Conservation (phyloP, 257 asterid species). For the Haberlea rhodopensis region DNA sequence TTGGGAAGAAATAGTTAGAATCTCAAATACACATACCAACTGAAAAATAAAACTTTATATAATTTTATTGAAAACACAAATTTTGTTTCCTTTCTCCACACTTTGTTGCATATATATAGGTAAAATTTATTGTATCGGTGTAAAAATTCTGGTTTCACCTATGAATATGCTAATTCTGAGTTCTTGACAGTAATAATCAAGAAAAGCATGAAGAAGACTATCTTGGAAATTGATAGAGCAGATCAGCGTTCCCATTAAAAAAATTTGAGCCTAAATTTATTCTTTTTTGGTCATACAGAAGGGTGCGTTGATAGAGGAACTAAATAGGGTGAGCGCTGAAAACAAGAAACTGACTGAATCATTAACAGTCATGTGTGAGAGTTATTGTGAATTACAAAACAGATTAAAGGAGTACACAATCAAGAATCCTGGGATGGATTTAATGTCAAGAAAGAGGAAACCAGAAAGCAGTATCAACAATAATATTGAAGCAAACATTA, state of each 20-base stretch:
- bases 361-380: constrained; percentile 58
- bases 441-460: constrained; percentile 51
- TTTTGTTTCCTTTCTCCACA: too few relatives aligned
- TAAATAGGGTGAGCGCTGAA: constrained; percentile 62
- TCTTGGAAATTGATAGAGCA: not conserved
- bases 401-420: constrained; percentile 39
- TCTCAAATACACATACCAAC: too few relatives aligned
- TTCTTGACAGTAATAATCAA: too few relatives aligned
- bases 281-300: constrained; percentile 29
- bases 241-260: not conserved
- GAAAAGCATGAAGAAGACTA: too few relatives aligned
- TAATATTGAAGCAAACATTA: constrained; percentile 8
- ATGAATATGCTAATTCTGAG: too few relatives aligned
- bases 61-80: too few relatives aligned
- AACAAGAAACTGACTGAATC: constrained; percentile 71
- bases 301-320: constrained; percentile 63
- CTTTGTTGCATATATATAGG: too few relatives aligned
- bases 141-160: too few relatives aligned
- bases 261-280: not conserved
- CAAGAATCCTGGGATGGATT: constrained; percentile 28
- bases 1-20: too few relatives aligned
- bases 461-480: constrained; percentile 25
- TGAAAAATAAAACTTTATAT: too few relatives aligned
- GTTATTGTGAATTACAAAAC: constrained; percentile 48
- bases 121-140: too few relatives aligned